Evolutionary conservation across 768 basidiomycete species (phyloP).

Genomic region (Pulveroboletus sp.): DNA sequence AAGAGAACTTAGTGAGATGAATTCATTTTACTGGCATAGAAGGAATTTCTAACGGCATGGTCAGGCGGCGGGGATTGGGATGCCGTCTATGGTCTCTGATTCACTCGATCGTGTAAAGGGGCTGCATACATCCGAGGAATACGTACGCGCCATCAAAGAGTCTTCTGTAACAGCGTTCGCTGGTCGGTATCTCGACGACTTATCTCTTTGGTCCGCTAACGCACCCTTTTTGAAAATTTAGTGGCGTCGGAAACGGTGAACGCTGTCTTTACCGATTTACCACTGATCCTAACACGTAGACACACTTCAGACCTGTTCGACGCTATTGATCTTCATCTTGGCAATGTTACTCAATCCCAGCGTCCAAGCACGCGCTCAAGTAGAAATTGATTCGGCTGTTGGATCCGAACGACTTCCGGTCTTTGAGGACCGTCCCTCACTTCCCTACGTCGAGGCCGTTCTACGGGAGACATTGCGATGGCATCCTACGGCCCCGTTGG

Average conservation of each 20-base stretch:
- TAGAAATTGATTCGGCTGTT: conserved; percentile 34
- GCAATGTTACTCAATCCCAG: conserved; percentile 38
- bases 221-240: background rate
- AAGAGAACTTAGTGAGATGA: conserved; percentile 30
- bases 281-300: background rate
- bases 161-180: conserved; percentile 30
- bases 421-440: conserved; percentile 28
- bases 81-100: conserved; percentile 28
- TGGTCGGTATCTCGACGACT: conserved; percentile 13
- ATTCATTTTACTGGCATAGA: background rate
- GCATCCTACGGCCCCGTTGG: conserved; percentile 34
- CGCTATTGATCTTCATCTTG: conserved; percentile 29
- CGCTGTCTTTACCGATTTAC: background rate
- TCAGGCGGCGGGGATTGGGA: conserved; percentile 24
- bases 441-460: conserved; percentile 28
- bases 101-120: conserved; percentile 14
- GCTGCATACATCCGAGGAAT: conserved; percentile 1
- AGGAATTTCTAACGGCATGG: background rate
- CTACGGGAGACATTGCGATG: conserved; percentile 35
- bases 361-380: conserved; percentile 37
- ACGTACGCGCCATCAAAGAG: conserved; percentile 25
- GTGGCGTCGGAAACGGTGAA: conserved; percentile 31
- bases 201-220: background rate
- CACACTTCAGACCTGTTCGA: conserved; percentile 29
- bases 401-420: conserved; percentile 30